Evolutionary conservation across 768 basidiomycete species (phyloP).

Genomic region (Lactarius psammicola): DNA sequence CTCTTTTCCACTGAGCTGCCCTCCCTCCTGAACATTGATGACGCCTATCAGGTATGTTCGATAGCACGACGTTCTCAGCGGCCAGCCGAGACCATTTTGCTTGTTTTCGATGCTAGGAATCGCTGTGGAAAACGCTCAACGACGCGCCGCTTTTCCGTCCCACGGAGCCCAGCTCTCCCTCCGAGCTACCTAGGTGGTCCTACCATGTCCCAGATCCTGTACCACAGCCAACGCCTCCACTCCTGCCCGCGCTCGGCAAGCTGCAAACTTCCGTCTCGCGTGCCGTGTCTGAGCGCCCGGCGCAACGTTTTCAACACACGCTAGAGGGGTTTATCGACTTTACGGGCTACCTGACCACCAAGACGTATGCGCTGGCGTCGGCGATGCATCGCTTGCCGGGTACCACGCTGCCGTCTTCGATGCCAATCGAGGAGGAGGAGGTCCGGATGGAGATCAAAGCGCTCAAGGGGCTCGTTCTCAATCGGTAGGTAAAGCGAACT

Average conservation of each 20-base stretch:
- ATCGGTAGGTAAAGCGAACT: conserved; percentile 50
- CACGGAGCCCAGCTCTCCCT: conserved; percentile 24
- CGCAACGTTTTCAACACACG: conserved; percentile 54
- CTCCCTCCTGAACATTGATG: conserved; percentile 55
- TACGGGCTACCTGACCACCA: conserved; percentile 76
- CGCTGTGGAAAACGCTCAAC: conserved; percentile 62
- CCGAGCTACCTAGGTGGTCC: conserved; percentile 39
- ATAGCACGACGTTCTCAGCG: not conserved
- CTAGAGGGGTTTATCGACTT: conserved; percentile 67
- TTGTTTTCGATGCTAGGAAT: conserved; percentile 38
- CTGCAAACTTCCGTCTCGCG: conserved; percentile 20
- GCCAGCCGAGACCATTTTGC: not conserved
- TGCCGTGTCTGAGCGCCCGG: conserved; percentile 13
- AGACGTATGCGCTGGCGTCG: conserved; percentile 54
- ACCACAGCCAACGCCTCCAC: conserved; percentile 33
- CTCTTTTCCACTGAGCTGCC: conserved; percentile 53
- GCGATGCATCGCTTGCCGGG: conserved; percentile 29
- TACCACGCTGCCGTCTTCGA: conserved; percentile 21
- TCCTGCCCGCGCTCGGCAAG: conserved; percentile 28
- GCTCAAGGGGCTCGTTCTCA: conserved; percentile 75
- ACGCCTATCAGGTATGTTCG: conserved; percentile 51
- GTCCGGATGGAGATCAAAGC: conserved; percentile 71
- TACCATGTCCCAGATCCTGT: conserved; percentile 36
- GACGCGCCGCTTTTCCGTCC: conserved; percentile 48
- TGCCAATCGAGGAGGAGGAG: conserved; percentile 57